Conservation (phyloP, 257 asterid genomes). For the Galeopsis tetrahit region DNA sequence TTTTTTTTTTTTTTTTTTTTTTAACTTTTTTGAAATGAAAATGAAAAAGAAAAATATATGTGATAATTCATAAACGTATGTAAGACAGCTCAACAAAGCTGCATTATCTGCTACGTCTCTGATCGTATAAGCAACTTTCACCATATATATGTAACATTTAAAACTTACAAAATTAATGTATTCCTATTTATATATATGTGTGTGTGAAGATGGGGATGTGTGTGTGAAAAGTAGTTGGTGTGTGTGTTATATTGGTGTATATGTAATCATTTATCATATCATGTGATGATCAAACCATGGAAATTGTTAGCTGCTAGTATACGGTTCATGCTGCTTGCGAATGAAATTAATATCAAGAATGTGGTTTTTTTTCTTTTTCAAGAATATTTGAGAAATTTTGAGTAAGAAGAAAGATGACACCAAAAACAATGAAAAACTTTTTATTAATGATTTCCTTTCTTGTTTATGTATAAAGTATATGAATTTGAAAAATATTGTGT, state of each 20-base stretch:
- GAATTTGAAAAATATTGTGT: too few species aligned
- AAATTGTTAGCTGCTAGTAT: neutral
- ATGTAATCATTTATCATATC: neutral
- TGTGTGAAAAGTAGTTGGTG: slow-evolving; percentile 9
- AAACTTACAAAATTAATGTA: neutral
- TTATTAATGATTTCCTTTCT: too few species aligned
- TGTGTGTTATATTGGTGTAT: neutral
- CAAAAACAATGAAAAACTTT: neutral
- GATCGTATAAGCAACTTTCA: slow-evolving; percentile 1
- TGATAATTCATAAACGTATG: neutral
- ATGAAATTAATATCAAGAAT: slow-evolving; percentile 12
- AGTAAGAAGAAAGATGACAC: neutral
- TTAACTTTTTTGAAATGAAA: neutral
- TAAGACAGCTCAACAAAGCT: slow-evolving; percentile 34
- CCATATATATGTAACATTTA: slow-evolving; percentile 22
- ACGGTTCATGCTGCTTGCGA: slow-evolving; percentile 15
- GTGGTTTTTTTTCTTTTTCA: neutral
- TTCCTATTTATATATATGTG: neutral
- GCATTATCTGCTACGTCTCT: slow-evolving; percentile 24
- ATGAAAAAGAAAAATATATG: too few species aligned
- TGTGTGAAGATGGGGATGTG: neutral
- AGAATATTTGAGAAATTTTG: neutral
- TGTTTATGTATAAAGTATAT: too few species aligned
- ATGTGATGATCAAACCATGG: slow-evolving; percentile 20
- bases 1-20: neutral